Evolutionary conservation across 1,284 basidiomycete genomes (phyloP), one percentile per base, ranked within the genome.

Genomic region (Pyrrhoderma noxium): DNA sequence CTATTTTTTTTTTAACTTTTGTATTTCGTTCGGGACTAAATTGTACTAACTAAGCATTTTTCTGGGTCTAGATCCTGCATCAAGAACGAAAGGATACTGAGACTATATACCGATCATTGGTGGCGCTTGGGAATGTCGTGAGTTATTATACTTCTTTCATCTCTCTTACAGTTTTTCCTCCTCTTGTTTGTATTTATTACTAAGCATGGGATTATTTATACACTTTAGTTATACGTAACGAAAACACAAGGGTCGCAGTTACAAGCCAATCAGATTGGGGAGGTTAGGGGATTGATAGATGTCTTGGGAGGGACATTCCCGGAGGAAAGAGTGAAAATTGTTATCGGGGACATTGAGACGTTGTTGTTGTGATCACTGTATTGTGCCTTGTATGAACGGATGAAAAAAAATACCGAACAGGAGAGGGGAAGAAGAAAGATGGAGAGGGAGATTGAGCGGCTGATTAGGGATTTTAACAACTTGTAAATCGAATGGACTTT

Each of bases 41-140:
- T n/a, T n/a, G n/a, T n/a, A n/a, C n/a, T n/a, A n/a, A n/a, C n/a
- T 22, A 40, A 7, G 14, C 5, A 5, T 31, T 11, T 40, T 3
- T 13, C 13, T 46, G 42, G 14, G 31, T 9, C 35, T 59, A 86
- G 82, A 71, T 89, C 13, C 66, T 93, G 18, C 67, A 75, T 53
- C 71, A 74, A 40, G 90, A 94, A 65, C 77, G 66, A 39, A 68
- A 69, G 14, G 95, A 99, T 55, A 73, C 80, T 18, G 95, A 99
- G 63, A 82, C 87, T 2, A 76, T 80, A 11, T 98, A 98, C 65
- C 82, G 95, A 23, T 74, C 85, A 1, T 68, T 90, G 5, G 87
- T 96, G 13, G 93, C 87, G 0, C 71, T 97, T 2, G 95, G 95
- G 27, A 98, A 99, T 64, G 66, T 89, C 43, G 89, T 92, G 55